Conservation (phyloP, 768 basidiomycete genomes). For the Dioszegia aurantiaca region DNA sequence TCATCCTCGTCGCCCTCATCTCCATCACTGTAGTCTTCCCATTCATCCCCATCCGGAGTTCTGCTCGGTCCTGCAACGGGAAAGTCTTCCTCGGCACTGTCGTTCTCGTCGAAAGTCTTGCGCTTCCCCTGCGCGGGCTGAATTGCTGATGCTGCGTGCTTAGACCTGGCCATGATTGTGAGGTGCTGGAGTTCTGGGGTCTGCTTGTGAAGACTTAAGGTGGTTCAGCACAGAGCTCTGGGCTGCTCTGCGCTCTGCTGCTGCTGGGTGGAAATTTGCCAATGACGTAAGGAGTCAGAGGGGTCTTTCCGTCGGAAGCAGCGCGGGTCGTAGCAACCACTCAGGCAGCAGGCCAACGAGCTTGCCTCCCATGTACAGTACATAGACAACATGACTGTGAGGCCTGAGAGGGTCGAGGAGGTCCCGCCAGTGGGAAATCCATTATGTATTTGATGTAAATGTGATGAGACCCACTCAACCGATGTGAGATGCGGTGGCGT, state of each 20-base stretch:
- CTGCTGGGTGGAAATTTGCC: conserved; percentile 1
- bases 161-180: conserved; percentile 1
- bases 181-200: neutral
- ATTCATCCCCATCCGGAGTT: neutral
- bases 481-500: too few species aligned
- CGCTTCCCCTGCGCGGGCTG: conserved; percentile 18
- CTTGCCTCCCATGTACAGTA: too few species aligned
- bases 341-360: too few species aligned
- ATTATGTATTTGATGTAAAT: too few species aligned
- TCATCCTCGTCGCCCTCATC: conserved; percentile 29
- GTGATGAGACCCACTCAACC: too few species aligned
- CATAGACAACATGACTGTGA: too few species aligned
- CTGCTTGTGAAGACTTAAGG: too few species aligned
- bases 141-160: neutral
- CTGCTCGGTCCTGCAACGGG: neutral
- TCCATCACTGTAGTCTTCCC: conserved; percentile 15
- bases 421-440: too few species aligned
- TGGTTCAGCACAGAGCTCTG: too few species aligned
- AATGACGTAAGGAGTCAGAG: neutral
- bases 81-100: conserved; percentile 7
- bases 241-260: too few species aligned
- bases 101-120: conserved; percentile 19
- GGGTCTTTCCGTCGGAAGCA: neutral
- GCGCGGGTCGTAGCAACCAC: too few species aligned
- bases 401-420: too few species aligned